Conservation (phyloP, 2,329 filamentous ascomycete genomes). For the Monosporascus cannonballus region DNA sequence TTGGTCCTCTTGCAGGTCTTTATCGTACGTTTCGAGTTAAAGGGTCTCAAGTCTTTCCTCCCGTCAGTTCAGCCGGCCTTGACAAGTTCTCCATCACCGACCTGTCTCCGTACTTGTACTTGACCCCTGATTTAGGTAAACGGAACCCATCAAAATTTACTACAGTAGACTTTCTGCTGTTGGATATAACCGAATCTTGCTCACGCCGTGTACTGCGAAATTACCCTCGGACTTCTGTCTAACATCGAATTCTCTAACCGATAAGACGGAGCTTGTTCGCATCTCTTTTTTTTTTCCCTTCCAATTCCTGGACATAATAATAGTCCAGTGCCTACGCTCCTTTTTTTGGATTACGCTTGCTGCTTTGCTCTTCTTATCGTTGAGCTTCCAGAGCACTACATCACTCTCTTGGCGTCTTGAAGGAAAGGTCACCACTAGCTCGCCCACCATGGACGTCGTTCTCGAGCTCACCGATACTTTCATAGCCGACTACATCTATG, state of each 20-base stretch:
- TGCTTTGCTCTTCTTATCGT: conserved; percentile 11
- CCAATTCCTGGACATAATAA: neutral
- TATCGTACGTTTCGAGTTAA: too few relatives aligned
- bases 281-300: neutral
- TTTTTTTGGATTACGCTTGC: neutral
- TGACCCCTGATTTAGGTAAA: too few relatives aligned
- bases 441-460: conserved; percentile 75
- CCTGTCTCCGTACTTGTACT: too few relatives aligned
- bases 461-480: conserved; percentile 81
- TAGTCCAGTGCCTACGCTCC: neutral
- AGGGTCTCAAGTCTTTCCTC: too few relatives aligned
- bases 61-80: too few relatives aligned
- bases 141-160: neutral
- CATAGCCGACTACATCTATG: conserved; percentile 74
- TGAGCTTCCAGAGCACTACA: conserved; percentile 20
- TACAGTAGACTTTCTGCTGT: neutral
- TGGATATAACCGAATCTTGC: neutral
- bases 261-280: neutral
- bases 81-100: too few relatives aligned
- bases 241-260: neutral
- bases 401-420: conserved; percentile 3
- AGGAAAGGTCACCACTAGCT: neutral
- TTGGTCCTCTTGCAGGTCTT: neutral
- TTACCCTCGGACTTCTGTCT: neutral
- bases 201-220: neutral